Evolutionary conservation across 2,329 filamentous ascomycete species (phyloP).

Genomic region (Aureobasidium sp.): DNA sequence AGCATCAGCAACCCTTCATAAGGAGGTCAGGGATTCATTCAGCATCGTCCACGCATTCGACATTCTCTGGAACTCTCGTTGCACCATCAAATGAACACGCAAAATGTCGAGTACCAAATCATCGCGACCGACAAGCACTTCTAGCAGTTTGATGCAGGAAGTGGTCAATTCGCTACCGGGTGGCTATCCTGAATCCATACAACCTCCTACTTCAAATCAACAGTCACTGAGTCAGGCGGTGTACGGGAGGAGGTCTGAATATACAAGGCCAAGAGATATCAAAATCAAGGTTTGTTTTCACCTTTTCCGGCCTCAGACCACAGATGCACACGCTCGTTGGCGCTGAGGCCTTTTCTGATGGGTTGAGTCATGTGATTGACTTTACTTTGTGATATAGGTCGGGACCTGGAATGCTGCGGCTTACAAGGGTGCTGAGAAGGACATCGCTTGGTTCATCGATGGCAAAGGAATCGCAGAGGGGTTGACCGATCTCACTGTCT

Average conservation of each 20-base stretch:
- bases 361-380: background rate
- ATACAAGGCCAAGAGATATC: conserved; percentile 63
- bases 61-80: background rate
- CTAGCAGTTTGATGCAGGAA: conserved; percentile 31
- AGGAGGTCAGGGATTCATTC: background rate
- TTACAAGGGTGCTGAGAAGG: conserved; percentile 75
- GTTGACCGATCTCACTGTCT: conserved; percentile 45
- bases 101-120: conserved; percentile 11
- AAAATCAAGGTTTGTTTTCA: conserved; percentile 41
- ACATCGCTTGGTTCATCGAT: conserved; percentile 83
- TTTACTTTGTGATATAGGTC: conserved; percentile 49
- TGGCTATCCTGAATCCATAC: conserved; percentile 31
- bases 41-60: background rate
- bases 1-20: background rate
- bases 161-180: conserved; percentile 32
- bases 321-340: no score
- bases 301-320: no score
- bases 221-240: conserved; percentile 50
- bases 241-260: conserved; percentile 68
- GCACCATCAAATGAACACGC: background rate
- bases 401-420: conserved; percentile 94
- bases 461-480: conserved; percentile 61
- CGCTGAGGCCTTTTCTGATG: background rate
- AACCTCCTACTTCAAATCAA: conserved; percentile 26
- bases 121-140: conserved; percentile 10